phyloP scores from a whole-genome alignment of 1,284 basidiomycete genomes.

The Apiotrichum montevideense region DNA sequence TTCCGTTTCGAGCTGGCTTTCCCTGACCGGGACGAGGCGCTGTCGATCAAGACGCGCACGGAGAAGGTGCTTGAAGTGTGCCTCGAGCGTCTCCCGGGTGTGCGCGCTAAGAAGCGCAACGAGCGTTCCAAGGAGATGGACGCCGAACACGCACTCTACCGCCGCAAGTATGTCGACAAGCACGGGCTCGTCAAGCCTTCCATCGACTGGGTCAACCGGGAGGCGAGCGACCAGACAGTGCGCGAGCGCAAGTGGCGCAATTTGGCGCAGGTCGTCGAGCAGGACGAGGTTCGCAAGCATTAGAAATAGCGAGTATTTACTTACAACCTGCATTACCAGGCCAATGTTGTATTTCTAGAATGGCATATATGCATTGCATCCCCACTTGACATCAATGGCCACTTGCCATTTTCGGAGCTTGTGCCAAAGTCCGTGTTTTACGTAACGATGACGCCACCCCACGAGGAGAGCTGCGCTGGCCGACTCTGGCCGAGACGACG shows the following conservation, averaged over 20 bases:
- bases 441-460: no score
- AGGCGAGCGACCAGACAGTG: not conserved
- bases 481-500: no score
- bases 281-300: not conserved
- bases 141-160: slow-evolving; percentile 2
- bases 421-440: no score
- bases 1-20: slow-evolving; percentile 73
- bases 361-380: not conserved
- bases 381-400: not conserved
- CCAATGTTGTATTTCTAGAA: no score
- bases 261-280: not conserved
- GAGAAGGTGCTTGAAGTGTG: slow-evolving; percentile 62
- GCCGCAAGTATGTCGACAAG: slow-evolving; percentile 8
- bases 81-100: slow-evolving; percentile 40
- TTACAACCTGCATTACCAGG: no score
- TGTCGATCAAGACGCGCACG: slow-evolving; percentile 57
- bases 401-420: no score
- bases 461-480: no score
- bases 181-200: slow-evolving; percentile 8
- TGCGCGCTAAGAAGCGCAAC: slow-evolving; percentile 23
- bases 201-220: slow-evolving; percentile 4
- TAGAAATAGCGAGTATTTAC: not conserved
- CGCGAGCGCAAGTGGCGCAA: not conserved
- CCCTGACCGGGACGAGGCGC: slow-evolving; percentile 54
- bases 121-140: slow-evolving; percentile 6